Base-by-base conservation (phyloP, 148 eudicot genomes). In the Fagopyrum tataricum region DNA sequence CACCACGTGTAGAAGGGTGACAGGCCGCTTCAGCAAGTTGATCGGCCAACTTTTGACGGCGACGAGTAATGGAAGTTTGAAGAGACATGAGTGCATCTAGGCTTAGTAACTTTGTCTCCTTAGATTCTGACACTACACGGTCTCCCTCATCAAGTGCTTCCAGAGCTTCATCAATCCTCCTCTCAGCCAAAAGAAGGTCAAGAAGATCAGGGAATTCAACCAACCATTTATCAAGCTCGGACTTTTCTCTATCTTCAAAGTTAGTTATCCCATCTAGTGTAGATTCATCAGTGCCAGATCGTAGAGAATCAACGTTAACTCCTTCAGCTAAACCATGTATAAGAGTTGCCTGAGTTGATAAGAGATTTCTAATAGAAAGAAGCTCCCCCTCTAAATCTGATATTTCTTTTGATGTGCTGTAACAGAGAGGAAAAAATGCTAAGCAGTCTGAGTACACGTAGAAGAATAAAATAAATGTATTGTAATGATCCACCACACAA, bases 381-480 rank as follows among this genome's bases (percentile, higher is more conserved):
- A 95, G 98, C 84, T 95, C 98, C 78, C 98, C 98, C 78, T 95
- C 97, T 76, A 95, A 78, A 84, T 95, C 98, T 71, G 98, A 95
- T 77, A 94, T 91, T 86, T 95, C 98, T 85, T 91, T 95, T 26
- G 98, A 87, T 68, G 97, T 95, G 56, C 97, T 95, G 88, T 82
- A 78, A 43, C 55, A 73, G 11, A 55, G 37, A 73, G 21, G 20
- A 10, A 64, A 15, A 56, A 3, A 56, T 46, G 20, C 18, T 51
- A n/a, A 51, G 6, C 56, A n/a, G 6, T 14, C 18, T 51, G 15
- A 13, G 51, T 47, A 55, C 39, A 31, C 26, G 23, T 9, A 59
- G 14, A 59, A 24, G 15, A 24, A 23, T 23, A 56, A 56, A 24
- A 24, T 23, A 24, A 9, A 59, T 0, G 26, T 11, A 59, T 23